Conservation (phyloP, 1,139 yeast genomes). For the Yamadazyma aaseri region DNA sequence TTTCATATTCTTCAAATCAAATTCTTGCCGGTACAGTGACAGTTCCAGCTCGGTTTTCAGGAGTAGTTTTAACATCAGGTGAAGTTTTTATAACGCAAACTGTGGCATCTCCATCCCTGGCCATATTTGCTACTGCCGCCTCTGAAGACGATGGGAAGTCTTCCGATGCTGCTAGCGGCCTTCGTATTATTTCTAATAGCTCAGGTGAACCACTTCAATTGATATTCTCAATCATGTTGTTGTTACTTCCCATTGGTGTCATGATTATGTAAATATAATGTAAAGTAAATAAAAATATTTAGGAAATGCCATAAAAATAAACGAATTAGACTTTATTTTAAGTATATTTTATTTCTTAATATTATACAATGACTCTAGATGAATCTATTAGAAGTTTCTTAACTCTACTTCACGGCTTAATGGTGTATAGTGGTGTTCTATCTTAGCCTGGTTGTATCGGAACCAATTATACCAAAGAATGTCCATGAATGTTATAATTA, state of each 20-base stretch:
- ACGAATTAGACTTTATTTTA: no score
- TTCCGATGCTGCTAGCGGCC: neutral
- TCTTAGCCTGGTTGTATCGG: slow-evolving; percentile 37
- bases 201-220: neutral
- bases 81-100: slow-evolving; percentile 25
- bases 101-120: neutral
- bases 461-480: slow-evolving; percentile 79
- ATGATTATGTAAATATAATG: neutral
- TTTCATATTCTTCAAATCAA: slow-evolving; percentile 19
- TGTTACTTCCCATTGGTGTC: neutral
- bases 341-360: no score
- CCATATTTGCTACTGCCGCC: slow-evolving; percentile 16
- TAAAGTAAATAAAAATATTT: no score
- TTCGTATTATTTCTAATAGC: neutral
- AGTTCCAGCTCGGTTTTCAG: slow-evolving; percentile 38
- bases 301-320: no score
- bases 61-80: slow-evolving; percentile 31
- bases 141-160: slow-evolving; percentile 5
- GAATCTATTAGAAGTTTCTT: slow-evolving; percentile 11
- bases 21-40: slow-evolving; percentile 18
- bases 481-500: slow-evolving; percentile 71
- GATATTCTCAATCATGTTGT: neutral
- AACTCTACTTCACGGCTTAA: slow-evolving; percentile 10
- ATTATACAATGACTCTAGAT: no score
- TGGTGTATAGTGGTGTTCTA: slow-evolving; percentile 9